A percentile compares a stretch with the other conserved stretches of the same genome.
Conservation (phyloP, 2,329 filamentous ascomycete species). For the Tolypocladium ovalisporum region DNA sequence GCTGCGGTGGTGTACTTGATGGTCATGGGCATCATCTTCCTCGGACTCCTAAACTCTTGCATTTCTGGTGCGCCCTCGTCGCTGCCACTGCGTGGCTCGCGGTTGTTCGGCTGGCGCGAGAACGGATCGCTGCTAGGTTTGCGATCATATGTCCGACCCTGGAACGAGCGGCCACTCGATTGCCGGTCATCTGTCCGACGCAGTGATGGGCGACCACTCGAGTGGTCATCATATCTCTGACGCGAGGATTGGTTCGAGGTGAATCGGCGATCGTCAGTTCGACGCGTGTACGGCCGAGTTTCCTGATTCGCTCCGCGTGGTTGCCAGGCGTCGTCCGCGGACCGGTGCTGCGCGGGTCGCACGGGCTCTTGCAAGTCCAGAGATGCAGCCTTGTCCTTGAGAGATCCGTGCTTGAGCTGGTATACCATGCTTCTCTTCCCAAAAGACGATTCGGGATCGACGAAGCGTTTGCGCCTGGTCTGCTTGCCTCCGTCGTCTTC, state of each 20-base stretch:
- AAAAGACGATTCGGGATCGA: constrained; percentile 35
- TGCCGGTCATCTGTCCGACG: neutral
- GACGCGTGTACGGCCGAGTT: neutral
- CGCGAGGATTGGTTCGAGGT: neutral
- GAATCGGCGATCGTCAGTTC: neutral
- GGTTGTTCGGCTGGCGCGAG: neutral
- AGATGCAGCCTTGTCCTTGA: constrained; percentile 15
- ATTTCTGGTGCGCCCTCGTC: neutral
- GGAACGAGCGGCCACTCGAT: neutral
- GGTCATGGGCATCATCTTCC: constrained; percentile 24
- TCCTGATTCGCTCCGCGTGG: neutral
- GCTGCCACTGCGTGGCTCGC: neutral
- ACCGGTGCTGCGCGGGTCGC: constrained; percentile 2
- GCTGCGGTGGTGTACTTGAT: constrained; percentile 65
- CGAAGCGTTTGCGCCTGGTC: constrained; percentile 40
- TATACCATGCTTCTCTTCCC: constrained; percentile 48
- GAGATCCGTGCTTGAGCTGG: constrained; percentile 34
- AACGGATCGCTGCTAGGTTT: neutral
- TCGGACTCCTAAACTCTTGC: constrained; percentile 8
- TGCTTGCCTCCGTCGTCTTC: constrained; percentile 22
- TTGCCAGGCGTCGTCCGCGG: neutral
- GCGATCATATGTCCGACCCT: neutral
- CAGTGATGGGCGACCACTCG: neutral
- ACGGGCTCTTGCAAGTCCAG: constrained; percentile 16
- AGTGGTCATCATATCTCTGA: neutral